Evolutionary conservation across 176 grass and related monocot species (phyloP), one percentile per base, ranked within the genome.

Genomic region (Zizania latifolia): DNA sequence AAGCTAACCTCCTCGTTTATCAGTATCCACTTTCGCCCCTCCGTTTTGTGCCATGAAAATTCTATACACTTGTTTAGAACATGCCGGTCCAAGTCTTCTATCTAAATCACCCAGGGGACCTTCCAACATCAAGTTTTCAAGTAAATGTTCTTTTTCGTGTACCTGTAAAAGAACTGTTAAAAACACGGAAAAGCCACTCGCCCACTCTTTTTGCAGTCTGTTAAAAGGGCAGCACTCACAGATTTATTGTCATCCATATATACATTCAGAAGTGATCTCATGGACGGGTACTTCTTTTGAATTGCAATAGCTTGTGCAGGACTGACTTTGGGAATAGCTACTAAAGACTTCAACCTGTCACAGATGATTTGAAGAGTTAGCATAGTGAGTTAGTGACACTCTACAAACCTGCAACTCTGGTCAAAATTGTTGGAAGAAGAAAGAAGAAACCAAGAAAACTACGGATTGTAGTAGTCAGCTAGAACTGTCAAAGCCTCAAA

Each of bases 241-340:
- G 84, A 86, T 92, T 83, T 94, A 37, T 3, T 63, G 58, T 85
- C 64, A 83, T 94, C 95, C 91, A 99, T 92, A 40, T 99, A 94
- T 30, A 88, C 89, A 28, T 86, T 94, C 76, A 94, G 70, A 54
- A 94, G 85, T 13, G 89, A 92, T 83, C 86, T 90, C 89, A 99
- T 94, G 51, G 86, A 90, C 34, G 59, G 79, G 51, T 90, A 99
- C 56, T 94, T 82, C 87, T 99, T 99, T 73, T 65, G 77, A 21
- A 99, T 92, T 4, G 91, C 86, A 11, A 90, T 21, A 34, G 89
- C 95, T 77, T 88, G 35, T 75, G 73, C 76, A 35, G 89, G 63
- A 46, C 84, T 84, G 28, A 99, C 82, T 48, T 77, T 83, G 0
- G 95, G 95, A 71, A 94, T 99, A 5, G 91, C 86, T 77, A 99